Percentiles rank a stretch among this genome's conserved stretches.
phyloP scores from a whole-genome alignment of 208 protist species.

The Acanthamoeba castellanii region DNA sequence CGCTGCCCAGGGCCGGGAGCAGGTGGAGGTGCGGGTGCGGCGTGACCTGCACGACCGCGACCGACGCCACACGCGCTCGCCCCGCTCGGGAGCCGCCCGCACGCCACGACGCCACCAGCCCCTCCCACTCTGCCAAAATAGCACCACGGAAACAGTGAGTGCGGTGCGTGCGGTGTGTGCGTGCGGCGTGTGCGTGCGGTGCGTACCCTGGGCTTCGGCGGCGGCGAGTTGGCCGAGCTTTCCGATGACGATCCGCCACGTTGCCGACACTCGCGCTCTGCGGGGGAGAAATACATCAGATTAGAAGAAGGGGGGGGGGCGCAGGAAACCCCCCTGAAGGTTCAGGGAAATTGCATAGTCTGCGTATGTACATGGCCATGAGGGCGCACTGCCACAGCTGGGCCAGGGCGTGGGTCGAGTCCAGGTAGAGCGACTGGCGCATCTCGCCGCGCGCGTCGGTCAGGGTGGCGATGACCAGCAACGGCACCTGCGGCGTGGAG shows the following conservation, averaged over 20 bases:
- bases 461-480: constrained; percentile 2
- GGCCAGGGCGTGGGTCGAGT: constrained; percentile 23
- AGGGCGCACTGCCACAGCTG: constrained; percentile 55
- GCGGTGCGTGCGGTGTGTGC: neutral
- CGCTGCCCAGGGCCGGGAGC: neutral
- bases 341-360: neutral
- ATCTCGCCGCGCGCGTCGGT: neutral
- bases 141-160: no score
- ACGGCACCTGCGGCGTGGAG: neutral
- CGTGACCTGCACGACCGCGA: constrained; percentile 5
- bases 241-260: constrained; percentile 12
- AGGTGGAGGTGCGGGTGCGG: constrained; percentile 5
- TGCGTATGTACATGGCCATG: constrained; percentile 42
- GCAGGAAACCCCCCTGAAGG: neutral
- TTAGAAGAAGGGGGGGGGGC: neutral
- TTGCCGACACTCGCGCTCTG: constrained; percentile 25
- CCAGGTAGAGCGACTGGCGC: constrained; percentile 24
- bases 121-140: neutral
- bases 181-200: neutral
- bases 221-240: constrained; percentile 4
- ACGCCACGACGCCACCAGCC: constrained; percentile 22
- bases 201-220: neutral
- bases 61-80: neutral
- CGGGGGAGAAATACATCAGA: no score
- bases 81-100: neutral